Evolutionary conservation across 768 basidiomycete species (phyloP).

Genomic region (Xanthoconium stramineum): DNA sequence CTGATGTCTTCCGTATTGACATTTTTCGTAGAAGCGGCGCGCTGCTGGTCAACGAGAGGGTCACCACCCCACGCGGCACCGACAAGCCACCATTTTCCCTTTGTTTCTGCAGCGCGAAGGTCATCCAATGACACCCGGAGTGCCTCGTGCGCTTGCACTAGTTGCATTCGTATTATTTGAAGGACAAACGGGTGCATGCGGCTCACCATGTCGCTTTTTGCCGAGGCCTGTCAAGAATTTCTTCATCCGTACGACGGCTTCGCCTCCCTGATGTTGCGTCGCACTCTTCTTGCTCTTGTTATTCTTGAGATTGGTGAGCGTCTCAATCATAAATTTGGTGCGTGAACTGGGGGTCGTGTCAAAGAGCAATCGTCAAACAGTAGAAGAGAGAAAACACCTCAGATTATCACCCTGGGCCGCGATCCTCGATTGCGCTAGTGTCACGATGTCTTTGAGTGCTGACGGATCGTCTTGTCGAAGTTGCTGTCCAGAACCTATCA

Average conservation of each 20-base stretch:
- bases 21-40: conserved; percentile 24
- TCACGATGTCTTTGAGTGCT: conserved; percentile 87
- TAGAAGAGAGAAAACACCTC: conserved; percentile 39
- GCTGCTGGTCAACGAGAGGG: conserved; percentile 75
- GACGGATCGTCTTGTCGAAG: conserved; percentile 89
- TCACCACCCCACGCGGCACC: conserved; percentile 96
- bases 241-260: conserved; percentile 83
- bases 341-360: conserved; percentile 59
- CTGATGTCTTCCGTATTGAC: conserved; percentile 30
- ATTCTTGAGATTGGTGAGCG: conserved; percentile 86
- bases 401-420: conserved; percentile 45
- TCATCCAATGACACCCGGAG: conserved; percentile 85
- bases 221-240: conserved; percentile 74
- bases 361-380: neutral
- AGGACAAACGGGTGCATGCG: neutral
- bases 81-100: conserved; percentile 98
- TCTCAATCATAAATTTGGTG: conserved; percentile 94
- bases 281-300: conserved; percentile 72
- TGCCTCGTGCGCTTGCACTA: conserved; percentile 82
- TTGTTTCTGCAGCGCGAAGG: conserved; percentile 75
- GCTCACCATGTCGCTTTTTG: conserved; percentile 71
- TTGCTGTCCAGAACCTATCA: conserved; percentile 84
- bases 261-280: conserved; percentile 66
- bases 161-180: neutral
- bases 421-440: conserved; percentile 73